A percentile compares a stretch with the other conserved stretches of the same genome.
Evolutionary conservation across 345 rosid species (phyloP).

Genomic region (Noccaea caerulescens): DNA sequence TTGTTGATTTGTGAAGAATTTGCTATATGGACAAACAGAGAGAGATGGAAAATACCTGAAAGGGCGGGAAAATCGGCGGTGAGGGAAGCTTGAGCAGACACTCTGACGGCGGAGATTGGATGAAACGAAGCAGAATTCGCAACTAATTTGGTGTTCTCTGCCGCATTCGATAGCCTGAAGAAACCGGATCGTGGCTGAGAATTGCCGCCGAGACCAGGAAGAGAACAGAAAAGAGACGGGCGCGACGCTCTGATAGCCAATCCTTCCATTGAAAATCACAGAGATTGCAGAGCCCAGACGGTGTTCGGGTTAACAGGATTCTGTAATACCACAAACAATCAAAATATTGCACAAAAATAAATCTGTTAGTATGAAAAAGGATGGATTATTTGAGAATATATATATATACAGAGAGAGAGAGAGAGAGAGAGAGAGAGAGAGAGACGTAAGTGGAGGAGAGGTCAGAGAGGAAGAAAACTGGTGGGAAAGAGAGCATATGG

Average conservation of each 20-base stretch:
- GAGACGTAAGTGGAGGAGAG: background rate
- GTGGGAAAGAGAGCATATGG: constrained; percentile 17
- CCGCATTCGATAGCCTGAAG: constrained; percentile 30
- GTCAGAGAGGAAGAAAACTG: constrained; percentile 29
- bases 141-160: constrained; percentile 11
- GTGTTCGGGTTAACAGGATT: background rate
- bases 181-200: constrained; percentile 35
- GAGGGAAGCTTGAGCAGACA: constrained; percentile 47
- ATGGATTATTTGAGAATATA: constrained; percentile 22
- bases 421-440: constrained; percentile 14
- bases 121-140: constrained; percentile 38
- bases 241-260: constrained; percentile 41
- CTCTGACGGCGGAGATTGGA: constrained; percentile 54
- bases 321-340: background rate
- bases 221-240: constrained; percentile 34
- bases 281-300: constrained; percentile 6
- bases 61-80: constrained; percentile 42
- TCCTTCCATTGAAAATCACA: constrained; percentile 35
- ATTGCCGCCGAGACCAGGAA: constrained; percentile 28
- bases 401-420: constrained; percentile 12
- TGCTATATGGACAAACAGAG: constrained; percentile 2
- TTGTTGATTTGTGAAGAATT: too few relatives aligned
- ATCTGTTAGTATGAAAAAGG: background rate
- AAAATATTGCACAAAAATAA: constrained; percentile 19
- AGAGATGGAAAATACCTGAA: constrained; percentile 41